phyloP scores from a whole-genome alignment of 1,284 basidiomycete species.

The Trametes versicolor region DNA sequence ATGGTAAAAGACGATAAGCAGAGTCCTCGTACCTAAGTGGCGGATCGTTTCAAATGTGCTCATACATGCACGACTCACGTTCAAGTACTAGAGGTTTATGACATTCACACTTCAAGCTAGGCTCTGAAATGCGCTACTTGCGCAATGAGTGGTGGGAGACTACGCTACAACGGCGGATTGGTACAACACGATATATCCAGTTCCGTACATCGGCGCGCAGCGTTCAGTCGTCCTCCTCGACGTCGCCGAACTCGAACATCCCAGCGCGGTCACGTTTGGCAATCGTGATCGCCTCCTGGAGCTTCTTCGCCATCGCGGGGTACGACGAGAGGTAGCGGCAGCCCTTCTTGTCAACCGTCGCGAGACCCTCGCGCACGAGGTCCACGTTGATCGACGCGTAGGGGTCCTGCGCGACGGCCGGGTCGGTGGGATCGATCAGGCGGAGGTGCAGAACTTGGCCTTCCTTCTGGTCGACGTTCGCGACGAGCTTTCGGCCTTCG shows the following conservation, averaged over 20 bases:
- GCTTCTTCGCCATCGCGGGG: constrained; percentile 72
- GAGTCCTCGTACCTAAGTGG: no score
- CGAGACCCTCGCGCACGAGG: constrained; percentile 82
- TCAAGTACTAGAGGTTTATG: not conserved
- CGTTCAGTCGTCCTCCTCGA: constrained; percentile 70
- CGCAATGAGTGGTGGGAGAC: constrained; percentile 17
- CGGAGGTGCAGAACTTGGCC: constrained; percentile 83
- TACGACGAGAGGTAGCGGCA: constrained; percentile 81
- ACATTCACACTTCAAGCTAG: not conserved
- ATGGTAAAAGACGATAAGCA: no score
- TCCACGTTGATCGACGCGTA: constrained; percentile 87
- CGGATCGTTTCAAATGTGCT: no score
- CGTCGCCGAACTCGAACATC: constrained; percentile 90
- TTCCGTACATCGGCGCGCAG: not conserved
- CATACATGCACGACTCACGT: not conserved
- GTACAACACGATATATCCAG: constrained; percentile 22
- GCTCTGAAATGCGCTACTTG: not conserved
- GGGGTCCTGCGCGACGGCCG: constrained; percentile 71
- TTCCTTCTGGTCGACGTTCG: constrained; percentile 90
- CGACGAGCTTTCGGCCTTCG: constrained; percentile 90
- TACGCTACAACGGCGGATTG: constrained; percentile 28
- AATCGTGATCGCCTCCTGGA: constrained; percentile 67
- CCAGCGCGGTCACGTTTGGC: constrained; percentile 84
- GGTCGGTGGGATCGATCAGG: constrained; percentile 86
- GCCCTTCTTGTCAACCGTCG: constrained; percentile 80